Conservation (phyloP, 352 stramenopile species). For the Poterioochromonas sp. region DNA sequence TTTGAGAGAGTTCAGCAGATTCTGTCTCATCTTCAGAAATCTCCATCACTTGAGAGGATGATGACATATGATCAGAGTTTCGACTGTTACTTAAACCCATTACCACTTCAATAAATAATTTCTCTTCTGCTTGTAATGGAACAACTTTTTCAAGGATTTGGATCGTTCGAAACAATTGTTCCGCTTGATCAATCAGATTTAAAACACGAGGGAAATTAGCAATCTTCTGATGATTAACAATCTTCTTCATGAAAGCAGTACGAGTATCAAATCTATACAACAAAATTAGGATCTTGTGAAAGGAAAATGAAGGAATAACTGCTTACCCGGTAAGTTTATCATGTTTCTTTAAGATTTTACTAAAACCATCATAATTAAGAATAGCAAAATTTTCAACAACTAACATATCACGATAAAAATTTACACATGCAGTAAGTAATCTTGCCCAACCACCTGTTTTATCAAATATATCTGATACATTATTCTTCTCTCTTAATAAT, state of each 20-base stretch:
- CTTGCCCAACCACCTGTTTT: too few species aligned
- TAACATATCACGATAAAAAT: constrained; percentile 69
- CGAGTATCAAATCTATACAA: constrained; percentile 56
- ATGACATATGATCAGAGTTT: too few species aligned
- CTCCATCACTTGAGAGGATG: too few species aligned
- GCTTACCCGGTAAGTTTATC: constrained; percentile 62
- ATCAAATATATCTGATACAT: constrained; percentile 38
- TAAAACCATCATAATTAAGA: constrained; percentile 75
- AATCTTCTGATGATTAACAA: constrained; percentile 68
- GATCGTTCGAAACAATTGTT: constrained; percentile 44
- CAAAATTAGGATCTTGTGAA: too few species aligned
- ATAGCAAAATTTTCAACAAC: constrained; percentile 76
- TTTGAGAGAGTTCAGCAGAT: too few species aligned
- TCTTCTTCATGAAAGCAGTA: constrained; percentile 67
- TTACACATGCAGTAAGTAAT: constrained; percentile 44
- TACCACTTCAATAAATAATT: constrained; percentile 48
- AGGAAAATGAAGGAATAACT: too few species aligned
- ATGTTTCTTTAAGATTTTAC: constrained; percentile 80
- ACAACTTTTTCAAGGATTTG: constrained; percentile 35
- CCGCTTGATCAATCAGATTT: constrained; percentile 54
- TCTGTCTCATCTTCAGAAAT: too few species aligned
- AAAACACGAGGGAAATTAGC: constrained; percentile 61
- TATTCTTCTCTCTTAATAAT: constrained; percentile 34
- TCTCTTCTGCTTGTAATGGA: constrained; percentile 40
- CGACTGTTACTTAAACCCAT: constrained; percentile 33